phyloP scores from a whole-genome alignment of 169 alveolate genomes.

The Amoebophrya sp. region DNA sequence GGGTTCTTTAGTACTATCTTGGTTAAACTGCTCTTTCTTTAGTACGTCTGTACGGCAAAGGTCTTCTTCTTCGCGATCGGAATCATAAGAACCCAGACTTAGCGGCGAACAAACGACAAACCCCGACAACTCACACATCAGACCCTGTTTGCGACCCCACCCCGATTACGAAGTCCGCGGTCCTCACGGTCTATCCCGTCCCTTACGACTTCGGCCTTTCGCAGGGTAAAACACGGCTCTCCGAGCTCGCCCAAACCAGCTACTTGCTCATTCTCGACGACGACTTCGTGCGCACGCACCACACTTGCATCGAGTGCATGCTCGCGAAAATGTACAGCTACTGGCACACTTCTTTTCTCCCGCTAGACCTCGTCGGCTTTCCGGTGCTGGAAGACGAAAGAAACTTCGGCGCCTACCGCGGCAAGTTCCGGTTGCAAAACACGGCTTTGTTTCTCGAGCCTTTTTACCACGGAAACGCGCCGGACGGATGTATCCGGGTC shows the following conservation, averaged over 20 bases:
- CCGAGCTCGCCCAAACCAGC: not conserved
- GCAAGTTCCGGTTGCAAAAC: not conserved
- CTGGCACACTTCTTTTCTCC: not conserved
- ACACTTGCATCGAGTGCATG: conserved; percentile 20
- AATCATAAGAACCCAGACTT: not conserved
- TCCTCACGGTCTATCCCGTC: not conserved
- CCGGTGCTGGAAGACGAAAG: conserved; percentile 20
- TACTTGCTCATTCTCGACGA: conserved; percentile 10
- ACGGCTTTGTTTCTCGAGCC: not conserved
- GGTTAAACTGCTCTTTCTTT: too few relatives aligned
- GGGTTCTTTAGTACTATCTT: too few relatives aligned
- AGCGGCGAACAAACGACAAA: not conserved
- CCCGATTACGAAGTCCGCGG: not conserved
- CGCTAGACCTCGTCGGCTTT: conserved; percentile 18
- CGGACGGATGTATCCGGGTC: conserved; percentile 15
- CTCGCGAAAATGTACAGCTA: not conserved
- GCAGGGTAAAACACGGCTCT: not conserved
- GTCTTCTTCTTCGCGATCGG: not conserved
- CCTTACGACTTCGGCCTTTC: conserved; percentile 18
- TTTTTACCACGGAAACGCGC: not conserved
- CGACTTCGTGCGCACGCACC: conserved; percentile 16
- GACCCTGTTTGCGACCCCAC: conserved; percentile 8
- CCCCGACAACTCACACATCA: too few relatives aligned
- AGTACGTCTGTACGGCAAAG: not conserved
- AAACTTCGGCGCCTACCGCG: conserved; percentile 16